These are phyloP conservation scores for Lasiodiplodia sp. DNA, from an alignment of 2,329 filamentous ascomycete genomes.

Conservation along the genomic window DNA sequence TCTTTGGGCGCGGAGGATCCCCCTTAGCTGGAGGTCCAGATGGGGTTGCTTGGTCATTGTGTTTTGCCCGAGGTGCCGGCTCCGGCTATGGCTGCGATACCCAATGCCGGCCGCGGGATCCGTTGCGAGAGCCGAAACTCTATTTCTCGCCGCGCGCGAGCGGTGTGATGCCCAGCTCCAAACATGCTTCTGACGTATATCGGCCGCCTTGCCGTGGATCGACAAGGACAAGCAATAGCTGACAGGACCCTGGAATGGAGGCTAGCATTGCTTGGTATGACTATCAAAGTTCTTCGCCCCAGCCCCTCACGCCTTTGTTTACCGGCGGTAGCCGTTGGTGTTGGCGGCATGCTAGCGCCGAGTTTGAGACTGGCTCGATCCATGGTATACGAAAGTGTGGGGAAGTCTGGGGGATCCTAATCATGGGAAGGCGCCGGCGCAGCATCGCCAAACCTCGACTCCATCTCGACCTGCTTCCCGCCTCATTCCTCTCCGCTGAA, in stretches of 20 bases:
- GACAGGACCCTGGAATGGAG: neutral
- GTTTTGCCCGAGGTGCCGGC: neutral
- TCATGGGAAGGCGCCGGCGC: neutral
- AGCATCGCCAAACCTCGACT: neutral
- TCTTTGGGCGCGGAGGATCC: neutral
- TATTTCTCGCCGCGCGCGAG: constrained; percentile 1
- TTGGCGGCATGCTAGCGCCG: neutral
- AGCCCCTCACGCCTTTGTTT: neutral
- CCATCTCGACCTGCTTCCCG: neutral
- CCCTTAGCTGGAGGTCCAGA: neutral
- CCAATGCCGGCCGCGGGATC: neutral
- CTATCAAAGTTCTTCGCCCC: neutral
- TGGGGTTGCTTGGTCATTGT: neutral
- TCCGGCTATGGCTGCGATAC: neutral
- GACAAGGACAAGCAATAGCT: neutral
- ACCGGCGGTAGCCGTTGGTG: neutral
- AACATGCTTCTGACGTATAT: neutral
- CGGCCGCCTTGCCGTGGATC: neutral
- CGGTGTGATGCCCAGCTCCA: neutral
- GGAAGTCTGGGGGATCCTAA: neutral
- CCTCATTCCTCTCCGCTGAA: too few species aligned
- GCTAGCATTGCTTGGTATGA: neutral
- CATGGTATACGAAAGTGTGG: constrained; percentile 1
- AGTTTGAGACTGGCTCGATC: neutral
- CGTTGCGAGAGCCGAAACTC: constrained; percentile 1